Conservation (phyloP, 2,329 filamentous ascomycete genomes). For the Calonectria pauciramosa region DNA sequence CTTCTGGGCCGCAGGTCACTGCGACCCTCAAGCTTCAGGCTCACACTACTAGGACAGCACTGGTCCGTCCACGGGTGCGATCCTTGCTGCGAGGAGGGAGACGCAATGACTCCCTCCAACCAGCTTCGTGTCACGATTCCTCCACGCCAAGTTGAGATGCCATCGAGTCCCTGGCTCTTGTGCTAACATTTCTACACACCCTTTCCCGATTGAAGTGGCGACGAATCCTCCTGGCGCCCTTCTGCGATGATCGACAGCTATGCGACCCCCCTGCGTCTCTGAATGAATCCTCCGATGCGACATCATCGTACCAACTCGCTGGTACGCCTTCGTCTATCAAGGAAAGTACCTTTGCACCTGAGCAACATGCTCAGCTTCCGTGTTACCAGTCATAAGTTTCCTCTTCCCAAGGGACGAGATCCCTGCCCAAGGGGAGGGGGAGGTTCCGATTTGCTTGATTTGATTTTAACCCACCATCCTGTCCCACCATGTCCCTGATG, state of each 20-base stretch:
- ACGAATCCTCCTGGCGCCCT: background rate
- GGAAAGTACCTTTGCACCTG: background rate
- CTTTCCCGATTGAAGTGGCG: background rate
- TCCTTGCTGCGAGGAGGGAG: background rate
- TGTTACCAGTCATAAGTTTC: background rate
- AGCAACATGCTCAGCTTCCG: background rate
- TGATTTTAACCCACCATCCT: background rate
- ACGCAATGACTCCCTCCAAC: background rate
- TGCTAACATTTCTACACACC: background rate
- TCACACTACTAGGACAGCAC: background rate
- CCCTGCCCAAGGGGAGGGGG: background rate
- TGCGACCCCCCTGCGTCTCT: background rate
- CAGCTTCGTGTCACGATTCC: background rate
- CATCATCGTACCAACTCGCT: background rate
- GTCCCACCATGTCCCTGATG: background rate
- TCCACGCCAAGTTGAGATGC: background rate
- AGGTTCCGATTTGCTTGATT: background rate
- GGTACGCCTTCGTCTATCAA: background rate
- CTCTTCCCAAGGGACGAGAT: background rate
- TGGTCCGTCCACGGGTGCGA: background rate
- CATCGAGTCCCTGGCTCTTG: background rate
- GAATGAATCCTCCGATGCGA: background rate
- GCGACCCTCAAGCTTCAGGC: background rate
- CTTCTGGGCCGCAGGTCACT: background rate
- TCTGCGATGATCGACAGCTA: background rate